Base-by-base conservation (phyloP, 257 asterid species). In the Solanum habrochaites region DNA sequence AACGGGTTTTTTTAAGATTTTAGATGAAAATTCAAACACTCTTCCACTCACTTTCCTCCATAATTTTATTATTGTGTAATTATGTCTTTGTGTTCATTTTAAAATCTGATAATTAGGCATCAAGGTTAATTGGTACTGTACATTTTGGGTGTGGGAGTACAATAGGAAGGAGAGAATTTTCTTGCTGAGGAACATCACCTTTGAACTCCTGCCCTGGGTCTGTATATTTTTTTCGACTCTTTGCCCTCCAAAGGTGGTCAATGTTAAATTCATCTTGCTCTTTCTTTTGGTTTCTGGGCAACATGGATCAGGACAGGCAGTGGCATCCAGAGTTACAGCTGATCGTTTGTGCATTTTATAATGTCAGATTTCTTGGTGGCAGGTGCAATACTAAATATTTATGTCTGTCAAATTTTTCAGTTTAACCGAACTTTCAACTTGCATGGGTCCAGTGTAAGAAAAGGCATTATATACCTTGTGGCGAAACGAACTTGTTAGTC, bases 291-390 rank as follows among this genome's bases (percentile, higher is more conserved):
- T 47, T 15, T 15, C 67, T 42, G 74, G 32, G 15, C 18, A 71
- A 10, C 58, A 96, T 99, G 99, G 98, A 31, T 96, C 99, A 27
- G 98, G 98, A 35, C 99, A 97, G 90, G 99, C 99, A 60, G 99
- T 95, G 91, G 99, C 99, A 35, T 78, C 94, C 86, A 91, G 99
- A 87, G 98, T 94, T 91, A 95, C 99, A 0, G 98, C 99, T 15
- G 99, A 97, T 87, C 97, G 95, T 20, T 20, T 96, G 97, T 86
- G 98, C 97, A 2, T 97, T 96, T 88, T 97, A 96, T 91, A 94
- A 93, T 89, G 96, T 98, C 94, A 93, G 98, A 86, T 97, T 97
- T 92, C 97, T 94, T 82, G 98, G 98, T 32, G 98, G 98, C 99
- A 97, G 99, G 99, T 96, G 82, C 29, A 14, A 83, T 25, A 49